Conservation (phyloP, 176 grass and related monocot genomes). For the Aechmea fasciata region DNA sequence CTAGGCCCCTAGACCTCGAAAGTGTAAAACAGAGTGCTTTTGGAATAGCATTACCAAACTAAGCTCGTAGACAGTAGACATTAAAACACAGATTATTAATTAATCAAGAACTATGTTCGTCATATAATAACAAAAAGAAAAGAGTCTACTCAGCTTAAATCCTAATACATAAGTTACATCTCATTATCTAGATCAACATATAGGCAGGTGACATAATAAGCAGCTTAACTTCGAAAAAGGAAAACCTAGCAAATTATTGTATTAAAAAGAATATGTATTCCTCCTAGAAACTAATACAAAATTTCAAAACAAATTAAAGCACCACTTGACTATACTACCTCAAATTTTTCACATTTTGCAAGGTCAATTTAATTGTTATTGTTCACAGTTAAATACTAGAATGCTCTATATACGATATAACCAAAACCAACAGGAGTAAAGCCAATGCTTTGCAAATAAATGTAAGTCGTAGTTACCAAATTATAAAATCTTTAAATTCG, state of each 20-base stretch:
- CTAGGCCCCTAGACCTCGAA: no score
- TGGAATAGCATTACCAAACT: no score
- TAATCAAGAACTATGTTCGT: not conserved
- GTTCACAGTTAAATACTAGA: not conserved
- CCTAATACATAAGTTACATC: not conserved
- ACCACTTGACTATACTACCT: no score
- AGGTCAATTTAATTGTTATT: no score
- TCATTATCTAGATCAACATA: not conserved
- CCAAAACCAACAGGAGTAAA: conserved; percentile 1
- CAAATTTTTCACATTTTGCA: no score
- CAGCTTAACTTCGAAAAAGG: not conserved
- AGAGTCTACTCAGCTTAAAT: not conserved
- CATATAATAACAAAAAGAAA: not conserved
- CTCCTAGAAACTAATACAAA: no score
- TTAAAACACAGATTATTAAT: no score
- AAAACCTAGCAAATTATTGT: not conserved
- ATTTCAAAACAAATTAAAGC: no score
- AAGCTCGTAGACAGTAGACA: no score
- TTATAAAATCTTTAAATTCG: not conserved
- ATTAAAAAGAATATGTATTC: not conserved
- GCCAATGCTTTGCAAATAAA: not conserved
- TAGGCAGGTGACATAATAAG: not conserved
- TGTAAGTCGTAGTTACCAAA: not conserved
- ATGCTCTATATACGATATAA: not conserved
- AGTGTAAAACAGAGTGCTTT: no score